A percentile compares a stretch with the other conserved stretches of the same genome.
phyloP scores from a whole-genome alignment of 441 rosid species.

The Populus hybrid region DNA sequence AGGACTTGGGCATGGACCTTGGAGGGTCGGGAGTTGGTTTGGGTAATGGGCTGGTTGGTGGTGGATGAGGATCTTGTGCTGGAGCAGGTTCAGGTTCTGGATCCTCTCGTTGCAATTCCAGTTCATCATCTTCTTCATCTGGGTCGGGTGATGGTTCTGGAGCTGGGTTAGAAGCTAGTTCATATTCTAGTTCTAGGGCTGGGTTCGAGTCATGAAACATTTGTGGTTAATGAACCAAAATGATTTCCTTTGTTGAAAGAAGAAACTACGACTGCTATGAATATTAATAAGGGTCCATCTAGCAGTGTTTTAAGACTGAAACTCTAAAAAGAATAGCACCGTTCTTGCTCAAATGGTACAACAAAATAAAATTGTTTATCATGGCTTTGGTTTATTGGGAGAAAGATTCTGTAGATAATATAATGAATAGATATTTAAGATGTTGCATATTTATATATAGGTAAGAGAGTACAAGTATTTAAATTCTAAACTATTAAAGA shows the following conservation, averaged over 20 bases:
- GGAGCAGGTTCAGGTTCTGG: constrained; percentile 28
- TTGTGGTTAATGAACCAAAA: constrained; percentile 7
- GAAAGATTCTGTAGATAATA: too few relatives aligned
- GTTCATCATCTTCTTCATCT: background rate
- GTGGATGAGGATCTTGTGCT: constrained; percentile 53
- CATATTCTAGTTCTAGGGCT: constrained; percentile 61
- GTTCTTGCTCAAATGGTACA: too few relatives aligned
- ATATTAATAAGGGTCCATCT: too few relatives aligned
- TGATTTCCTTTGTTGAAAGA: background rate
- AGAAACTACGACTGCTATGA: background rate
- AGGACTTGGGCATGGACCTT: constrained; percentile 54
- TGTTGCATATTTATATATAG: too few relatives aligned
- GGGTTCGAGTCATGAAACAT: constrained; percentile 47
- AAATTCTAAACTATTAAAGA: too few relatives aligned
- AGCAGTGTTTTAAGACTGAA: too few relatives aligned
- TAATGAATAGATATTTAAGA: too few relatives aligned
- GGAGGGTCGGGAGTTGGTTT: constrained; percentile 50
- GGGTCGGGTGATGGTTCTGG: constrained; percentile 11
- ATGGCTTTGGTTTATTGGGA: too few relatives aligned
- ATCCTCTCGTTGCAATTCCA: constrained; percentile 9
- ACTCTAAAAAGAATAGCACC: too few relatives aligned
- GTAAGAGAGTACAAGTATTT: too few relatives aligned
- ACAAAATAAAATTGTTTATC: too few relatives aligned
- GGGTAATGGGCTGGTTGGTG: constrained; percentile 55
- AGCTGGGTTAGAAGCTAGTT: constrained; percentile 56